phyloP scores from a whole-genome alignment of 176 grass and related monocot species.

The Alloteropsis semialata region DNA sequence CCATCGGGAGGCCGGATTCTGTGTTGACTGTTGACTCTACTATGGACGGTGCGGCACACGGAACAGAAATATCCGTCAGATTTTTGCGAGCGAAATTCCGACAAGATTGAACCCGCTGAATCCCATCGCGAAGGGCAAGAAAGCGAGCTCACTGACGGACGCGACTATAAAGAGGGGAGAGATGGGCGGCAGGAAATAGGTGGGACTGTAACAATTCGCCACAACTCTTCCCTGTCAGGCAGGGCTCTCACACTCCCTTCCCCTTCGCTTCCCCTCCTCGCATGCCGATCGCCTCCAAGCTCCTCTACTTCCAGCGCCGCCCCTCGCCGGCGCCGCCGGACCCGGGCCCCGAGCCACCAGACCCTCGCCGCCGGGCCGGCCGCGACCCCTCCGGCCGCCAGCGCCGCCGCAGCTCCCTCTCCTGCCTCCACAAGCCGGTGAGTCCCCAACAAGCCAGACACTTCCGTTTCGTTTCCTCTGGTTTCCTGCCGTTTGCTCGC shows the following conservation, averaged over 20 bases:
- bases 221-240: too few species aligned
- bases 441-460: neutral
- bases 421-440: slow-evolving; percentile 36
- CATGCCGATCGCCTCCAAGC: slow-evolving; percentile 62
- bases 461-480: neutral
- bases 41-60: neutral
- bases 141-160: too few species aligned
- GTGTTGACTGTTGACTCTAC: too few species aligned
- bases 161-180: neutral
- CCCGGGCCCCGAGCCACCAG: slow-evolving; percentile 20
- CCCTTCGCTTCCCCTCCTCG: neutral
- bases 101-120: neutral
- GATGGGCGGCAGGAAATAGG: neutral
- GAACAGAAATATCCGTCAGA: neutral
- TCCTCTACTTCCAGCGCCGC: slow-evolving; percentile 58
- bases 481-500: neutral
- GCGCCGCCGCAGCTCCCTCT: slow-evolving; percentile 18
- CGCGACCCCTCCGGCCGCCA: neutral
- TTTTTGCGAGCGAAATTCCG: neutral
- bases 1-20: too few species aligned
- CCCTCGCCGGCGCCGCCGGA: slow-evolving; percentile 29
- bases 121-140: neutral
- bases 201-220: slow-evolving; percentile 24
- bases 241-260: neutral
- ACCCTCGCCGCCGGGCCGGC: neutral